Evolutionary conservation across 257 asterid species (phyloP).

Genomic region (Solanum pinnatisectum): DNA sequence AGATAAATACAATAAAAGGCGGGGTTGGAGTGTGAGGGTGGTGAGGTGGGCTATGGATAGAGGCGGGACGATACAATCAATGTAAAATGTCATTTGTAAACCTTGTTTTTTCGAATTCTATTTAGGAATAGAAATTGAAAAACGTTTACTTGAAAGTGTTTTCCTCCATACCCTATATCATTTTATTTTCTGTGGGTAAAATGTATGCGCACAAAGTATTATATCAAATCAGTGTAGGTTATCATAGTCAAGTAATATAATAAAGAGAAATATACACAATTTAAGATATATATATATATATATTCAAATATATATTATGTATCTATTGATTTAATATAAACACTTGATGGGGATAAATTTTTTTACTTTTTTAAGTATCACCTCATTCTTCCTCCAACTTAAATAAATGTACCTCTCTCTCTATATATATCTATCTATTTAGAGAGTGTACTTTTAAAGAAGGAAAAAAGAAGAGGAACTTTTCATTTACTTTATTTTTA

Average conservation of each 20-base stretch:
- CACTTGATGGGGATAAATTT: no score
- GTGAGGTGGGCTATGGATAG: neutral
- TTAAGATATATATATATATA: neutral
- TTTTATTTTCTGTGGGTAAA: neutral
- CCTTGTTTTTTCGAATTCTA: neutral
- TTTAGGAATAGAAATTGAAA: no score
- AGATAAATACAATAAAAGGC: neutral
- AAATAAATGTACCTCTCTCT: neutral
- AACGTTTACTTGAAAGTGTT: accelerated
- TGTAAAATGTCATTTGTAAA: neutral
- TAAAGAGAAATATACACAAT: neutral
- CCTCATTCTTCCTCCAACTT: no score
- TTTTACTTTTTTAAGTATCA: no score
- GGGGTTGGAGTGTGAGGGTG: neutral
- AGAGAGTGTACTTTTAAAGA: neutral
- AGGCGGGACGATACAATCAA: neutral
- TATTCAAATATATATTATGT: neutral
- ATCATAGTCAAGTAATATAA: neutral
- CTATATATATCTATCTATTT: no score
- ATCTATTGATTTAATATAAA: no score
- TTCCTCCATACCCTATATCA: neutral
- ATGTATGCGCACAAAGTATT: neutral
- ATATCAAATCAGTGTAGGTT: neutral
- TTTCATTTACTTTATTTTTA: neutral
- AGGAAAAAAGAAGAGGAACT: neutral